Evolutionary conservation across 148 eudicot species (phyloP).

Genomic region (Heliosperma pusillum): DNA sequence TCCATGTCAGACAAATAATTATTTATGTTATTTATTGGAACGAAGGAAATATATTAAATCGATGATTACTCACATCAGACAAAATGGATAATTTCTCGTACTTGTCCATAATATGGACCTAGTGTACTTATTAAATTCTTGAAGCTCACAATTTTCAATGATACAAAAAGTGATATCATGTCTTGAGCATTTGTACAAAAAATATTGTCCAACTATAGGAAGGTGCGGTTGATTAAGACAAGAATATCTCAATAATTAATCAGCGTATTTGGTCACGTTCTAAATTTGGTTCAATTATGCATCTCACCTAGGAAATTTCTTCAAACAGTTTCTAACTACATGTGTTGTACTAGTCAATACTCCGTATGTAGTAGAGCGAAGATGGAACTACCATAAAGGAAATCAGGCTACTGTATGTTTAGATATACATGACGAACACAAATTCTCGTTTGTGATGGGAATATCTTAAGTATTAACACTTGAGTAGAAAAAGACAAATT

Average conservation of each 20-base stretch:
- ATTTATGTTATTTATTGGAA: too few species aligned
- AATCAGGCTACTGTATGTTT: not conserved
- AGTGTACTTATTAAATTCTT: not conserved
- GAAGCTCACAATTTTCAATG: not conserved
- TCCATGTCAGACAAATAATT: too few species aligned
- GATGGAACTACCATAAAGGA: not conserved
- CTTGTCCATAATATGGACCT: too few species aligned
- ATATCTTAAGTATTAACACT: too few species aligned
- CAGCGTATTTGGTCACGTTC: constrained; percentile 21
- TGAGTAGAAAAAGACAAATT: too few species aligned
- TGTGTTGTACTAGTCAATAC: not conserved
- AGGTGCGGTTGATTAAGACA: constrained; percentile 20
- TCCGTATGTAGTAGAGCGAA: not conserved
- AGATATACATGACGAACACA: too few species aligned
- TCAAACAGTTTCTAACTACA: not conserved
- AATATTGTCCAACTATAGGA: constrained; percentile 5
- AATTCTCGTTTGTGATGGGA: too few species aligned
- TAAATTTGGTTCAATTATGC: not conserved
- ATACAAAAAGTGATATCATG: not conserved
- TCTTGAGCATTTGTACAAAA: not conserved
- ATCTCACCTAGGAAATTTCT: not conserved
- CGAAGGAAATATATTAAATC: too few species aligned
- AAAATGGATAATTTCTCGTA: too few species aligned
- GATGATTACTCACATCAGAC: too few species aligned
- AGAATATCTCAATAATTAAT: not conserved